Evolutionary conservation across 768 basidiomycete genomes (phyloP).

Genomic region (Xerocomus brunneocitrinus): DNA sequence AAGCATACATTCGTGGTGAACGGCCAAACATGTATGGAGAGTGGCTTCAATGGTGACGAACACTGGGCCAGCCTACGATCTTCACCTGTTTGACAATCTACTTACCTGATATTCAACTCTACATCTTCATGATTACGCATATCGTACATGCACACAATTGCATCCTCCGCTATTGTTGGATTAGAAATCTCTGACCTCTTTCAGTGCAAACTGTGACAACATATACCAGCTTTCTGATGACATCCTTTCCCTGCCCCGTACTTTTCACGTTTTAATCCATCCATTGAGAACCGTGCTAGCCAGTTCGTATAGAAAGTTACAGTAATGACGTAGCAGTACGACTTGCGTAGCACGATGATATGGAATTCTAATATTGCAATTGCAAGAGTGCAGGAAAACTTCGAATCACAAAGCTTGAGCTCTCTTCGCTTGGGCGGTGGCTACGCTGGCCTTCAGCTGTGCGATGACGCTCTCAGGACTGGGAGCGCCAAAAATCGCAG

Average conservation of each 20-base stretch:
- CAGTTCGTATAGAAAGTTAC: slow-evolving; percentile 6
- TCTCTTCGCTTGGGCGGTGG: slow-evolving; percentile 56
- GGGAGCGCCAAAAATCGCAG: slow-evolving; percentile 85
- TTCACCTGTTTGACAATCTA: slow-evolving; percentile 26
- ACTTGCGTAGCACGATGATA: slow-evolving; percentile 22
- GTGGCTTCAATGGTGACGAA: slow-evolving; percentile 49
- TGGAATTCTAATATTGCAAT: slow-evolving; percentile 25
- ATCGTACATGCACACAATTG: slow-evolving; percentile 26
- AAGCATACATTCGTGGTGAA: slow-evolving; percentile 88
- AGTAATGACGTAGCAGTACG: slow-evolving; percentile 11
- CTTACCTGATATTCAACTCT: slow-evolving; percentile 23
- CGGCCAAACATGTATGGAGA: slow-evolving; percentile 96
- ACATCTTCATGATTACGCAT: slow-evolving; percentile 23
- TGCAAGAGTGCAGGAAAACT: background rate
- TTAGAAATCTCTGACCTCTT: slow-evolving; percentile 24
- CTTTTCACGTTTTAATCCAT: slow-evolving; percentile 13
- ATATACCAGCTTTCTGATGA: slow-evolving; percentile 30
- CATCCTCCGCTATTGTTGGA: slow-evolving; percentile 29
- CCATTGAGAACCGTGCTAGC: slow-evolving; percentile 17
- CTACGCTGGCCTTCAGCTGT: slow-evolving; percentile 63
- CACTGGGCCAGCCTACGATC: slow-evolving; percentile 4
- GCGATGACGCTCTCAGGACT: slow-evolving; percentile 76
- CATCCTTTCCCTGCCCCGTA: slow-evolving; percentile 24
- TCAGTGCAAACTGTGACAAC: slow-evolving; percentile 24
- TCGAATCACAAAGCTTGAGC: slow-evolving; percentile 12